Evolutionary conservation across 2,329 filamentous ascomycete genomes (phyloP).

Genomic region (Fusarium musae): DNA sequence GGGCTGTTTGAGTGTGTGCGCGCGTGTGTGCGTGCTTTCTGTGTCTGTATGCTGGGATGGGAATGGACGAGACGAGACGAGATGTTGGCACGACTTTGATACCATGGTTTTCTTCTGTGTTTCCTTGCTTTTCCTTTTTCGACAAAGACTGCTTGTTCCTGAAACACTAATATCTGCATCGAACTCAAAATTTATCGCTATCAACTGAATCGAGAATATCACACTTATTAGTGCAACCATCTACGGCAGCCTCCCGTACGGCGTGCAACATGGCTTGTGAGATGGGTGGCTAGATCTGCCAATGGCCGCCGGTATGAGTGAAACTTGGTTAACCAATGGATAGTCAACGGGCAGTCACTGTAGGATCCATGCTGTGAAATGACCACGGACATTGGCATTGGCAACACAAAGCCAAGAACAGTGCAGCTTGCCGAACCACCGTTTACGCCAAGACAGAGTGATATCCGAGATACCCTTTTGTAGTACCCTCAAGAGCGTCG

Average conservation of each 20-base stretch:
- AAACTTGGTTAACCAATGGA: conserved; percentile 13
- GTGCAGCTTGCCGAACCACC: background rate
- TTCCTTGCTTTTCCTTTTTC: background rate
- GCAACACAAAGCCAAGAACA: background rate
- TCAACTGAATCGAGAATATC: conserved; percentile 11
- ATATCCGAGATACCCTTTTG: conserved; percentile 14
- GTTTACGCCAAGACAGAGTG: conserved; percentile 18
- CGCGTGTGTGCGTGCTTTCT: background rate
- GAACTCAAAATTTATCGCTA: conserved; percentile 23
- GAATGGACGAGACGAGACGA: background rate
- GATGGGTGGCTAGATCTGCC: background rate
- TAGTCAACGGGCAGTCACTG: background rate
- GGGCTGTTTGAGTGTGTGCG: conserved; percentile 9
- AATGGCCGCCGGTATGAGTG: background rate
- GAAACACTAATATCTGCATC: conserved; percentile 14
- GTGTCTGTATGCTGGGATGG: background rate
- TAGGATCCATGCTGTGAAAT: background rate
- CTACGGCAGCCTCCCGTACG: conserved; percentile 23
- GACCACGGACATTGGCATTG: background rate
- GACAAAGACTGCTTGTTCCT: conserved; percentile 14
- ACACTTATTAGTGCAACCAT: conserved; percentile 14
- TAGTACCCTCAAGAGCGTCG: conserved; percentile 8
- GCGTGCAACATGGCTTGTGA: background rate
- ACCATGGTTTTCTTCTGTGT: conserved; percentile 4
- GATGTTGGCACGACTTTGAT: conserved; percentile 11